These are phyloP conservation scores for Geum urbanum DNA, from an alignment of 306 rosid species.

Conservation along the genomic window DNA sequence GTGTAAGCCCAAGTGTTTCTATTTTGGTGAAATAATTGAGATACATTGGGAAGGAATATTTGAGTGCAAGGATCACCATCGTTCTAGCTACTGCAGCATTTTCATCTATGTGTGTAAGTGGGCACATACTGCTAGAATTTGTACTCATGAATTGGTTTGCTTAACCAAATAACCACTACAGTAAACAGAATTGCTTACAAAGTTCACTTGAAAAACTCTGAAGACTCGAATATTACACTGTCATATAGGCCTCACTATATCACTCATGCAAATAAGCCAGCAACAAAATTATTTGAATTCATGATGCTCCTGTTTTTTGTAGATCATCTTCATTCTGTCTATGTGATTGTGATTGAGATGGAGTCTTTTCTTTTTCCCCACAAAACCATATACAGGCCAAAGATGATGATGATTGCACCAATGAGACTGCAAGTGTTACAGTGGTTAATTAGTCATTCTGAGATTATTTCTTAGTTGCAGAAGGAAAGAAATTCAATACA, in stretches of 20 bases:
- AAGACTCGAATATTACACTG: background rate
- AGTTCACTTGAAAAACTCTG: background rate
- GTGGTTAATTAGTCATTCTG: background rate
- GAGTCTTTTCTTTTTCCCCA: conserved; percentile 40
- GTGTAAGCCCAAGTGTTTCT: too few species aligned
- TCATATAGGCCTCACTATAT: background rate
- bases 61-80: background rate
- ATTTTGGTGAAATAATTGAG: too few species aligned
- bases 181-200: too few species aligned
- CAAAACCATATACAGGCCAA: conserved; percentile 30
- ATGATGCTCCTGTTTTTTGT: background rate
- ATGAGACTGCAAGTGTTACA: conserved; percentile 16
- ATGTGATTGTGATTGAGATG: conserved; percentile 6
- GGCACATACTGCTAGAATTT: too few species aligned
- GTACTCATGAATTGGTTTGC: too few species aligned
- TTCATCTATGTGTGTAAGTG: too few species aligned
- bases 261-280: background rate
- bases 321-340: background rate
- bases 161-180: too few species aligned
- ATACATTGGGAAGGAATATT: too few species aligned
- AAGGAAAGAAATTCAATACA: background rate
- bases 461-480: background rate
- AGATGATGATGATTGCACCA: conserved; percentile 30
- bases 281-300: background rate
- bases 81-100: background rate